Base-by-base conservation (phyloP, 768 basidiomycete genomes). In the Hygrophorus pudorinus region DNA sequence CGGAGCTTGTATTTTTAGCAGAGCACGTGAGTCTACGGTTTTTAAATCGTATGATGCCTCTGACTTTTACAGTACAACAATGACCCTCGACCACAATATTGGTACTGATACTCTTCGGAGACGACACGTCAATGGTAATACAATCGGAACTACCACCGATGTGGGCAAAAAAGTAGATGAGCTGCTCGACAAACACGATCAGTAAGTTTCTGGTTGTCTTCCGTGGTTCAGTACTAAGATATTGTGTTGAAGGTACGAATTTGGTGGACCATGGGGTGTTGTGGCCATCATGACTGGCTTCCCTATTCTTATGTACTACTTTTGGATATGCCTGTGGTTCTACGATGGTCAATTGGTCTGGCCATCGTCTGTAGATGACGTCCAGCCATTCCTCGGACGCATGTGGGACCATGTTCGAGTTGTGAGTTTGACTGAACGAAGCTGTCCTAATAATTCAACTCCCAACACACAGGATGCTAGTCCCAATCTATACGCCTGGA, bases 241-340 rank as follows among this genome's bases (percentile, higher is more conserved):
- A 53, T 6, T 28, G 18, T 33, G 48, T 17, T 49, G 12, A 51
- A 93, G 90, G 30, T 94, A 87, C 67, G 93, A 99, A 62, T 99
- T 99, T 56, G 94, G 96, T 51, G 94, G 94, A 2, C 92, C 94
- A 33, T 73, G 73, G 65, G 96, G 94, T 36, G 91, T 93, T 20
- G 62, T 79, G 9, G 85, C 84, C 10, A 98, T 99, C 66, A 98
- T 99, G 85, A 71, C 81, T 14, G 82, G 85, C 38, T 99, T 99
- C 59, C 96, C 96, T 0, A 62, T 84, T 18, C 73, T 98, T 49
- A 98, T 99, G 92, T 99, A 96, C 63, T 99, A 98, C 67, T 76
- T 98, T 50, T 97, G 91, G 90, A 89, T 89, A 47, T 99, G 96
- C 58, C 75, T 97, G 29, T 89, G 85, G 79, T 94, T 93, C 63